Percentiles rank a stretch among this genome's conserved stretches.
These are phyloP conservation scores for Fragaria iinumae DNA, from an alignment of 306 rosid genomes.

Conservation along the genomic window DNA sequence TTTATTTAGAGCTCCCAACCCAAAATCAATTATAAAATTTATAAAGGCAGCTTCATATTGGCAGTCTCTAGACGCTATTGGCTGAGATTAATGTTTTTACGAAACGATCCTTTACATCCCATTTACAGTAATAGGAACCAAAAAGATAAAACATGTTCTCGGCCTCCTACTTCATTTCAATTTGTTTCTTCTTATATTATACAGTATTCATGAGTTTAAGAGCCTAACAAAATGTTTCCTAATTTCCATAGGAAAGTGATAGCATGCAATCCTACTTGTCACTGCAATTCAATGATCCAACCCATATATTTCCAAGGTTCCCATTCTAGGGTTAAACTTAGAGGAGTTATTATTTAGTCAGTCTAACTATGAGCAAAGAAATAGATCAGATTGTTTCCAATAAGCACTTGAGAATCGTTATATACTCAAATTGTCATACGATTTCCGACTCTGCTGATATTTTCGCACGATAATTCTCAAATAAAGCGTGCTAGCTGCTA, in stretches of 20 bases:
- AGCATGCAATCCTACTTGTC: neutral
- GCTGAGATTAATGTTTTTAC: neutral
- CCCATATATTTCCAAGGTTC: neutral
- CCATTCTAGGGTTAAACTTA: neutral
- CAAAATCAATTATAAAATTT: neutral
- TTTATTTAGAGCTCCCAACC: neutral
- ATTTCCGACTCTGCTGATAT: neutral
- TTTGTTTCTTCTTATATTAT: neutral
- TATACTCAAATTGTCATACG: neutral
- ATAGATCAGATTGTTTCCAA: neutral
- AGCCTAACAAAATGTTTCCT: neutral
- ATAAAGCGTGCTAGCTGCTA: neutral
- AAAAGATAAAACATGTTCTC: neutral
- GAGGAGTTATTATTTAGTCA: neutral
- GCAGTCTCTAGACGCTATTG: neutral
- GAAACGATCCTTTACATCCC: neutral
- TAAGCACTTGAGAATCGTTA: neutral
- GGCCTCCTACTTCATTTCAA: neutral
- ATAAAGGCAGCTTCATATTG: neutral
- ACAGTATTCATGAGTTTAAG: neutral
- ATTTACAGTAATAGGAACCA: neutral
- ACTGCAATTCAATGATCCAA: neutral
- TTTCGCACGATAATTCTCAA: neutral
- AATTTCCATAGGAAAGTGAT: neutral
- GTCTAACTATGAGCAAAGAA: neutral